Evolutionary conservation across 805 yeast genomes (phyloP).

Genomic region (Kuraishia capsulata): DNA sequence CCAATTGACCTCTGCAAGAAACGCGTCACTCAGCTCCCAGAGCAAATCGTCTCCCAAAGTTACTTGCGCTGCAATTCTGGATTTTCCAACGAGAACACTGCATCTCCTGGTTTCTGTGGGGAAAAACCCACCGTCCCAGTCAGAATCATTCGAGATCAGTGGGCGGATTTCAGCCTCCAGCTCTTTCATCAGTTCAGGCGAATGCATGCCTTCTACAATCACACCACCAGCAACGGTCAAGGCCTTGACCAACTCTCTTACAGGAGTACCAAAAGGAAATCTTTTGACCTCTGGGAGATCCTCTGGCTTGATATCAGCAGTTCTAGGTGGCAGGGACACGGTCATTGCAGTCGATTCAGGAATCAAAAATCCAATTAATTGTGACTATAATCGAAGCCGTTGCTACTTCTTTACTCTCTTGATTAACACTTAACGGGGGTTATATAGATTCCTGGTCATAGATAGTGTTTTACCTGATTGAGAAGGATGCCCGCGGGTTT

Average conservation of each 20-base stretch:
- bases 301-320: constrained; percentile 1
- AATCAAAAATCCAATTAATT: no score
- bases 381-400: no score
- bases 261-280: not conserved
- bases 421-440: no score
- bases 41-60: constrained; percentile 1
- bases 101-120: constrained; percentile 14
- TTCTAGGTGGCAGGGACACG: constrained; percentile 1
- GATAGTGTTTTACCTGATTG: no score
- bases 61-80: constrained; percentile 3
- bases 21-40: constrained; percentile 4
- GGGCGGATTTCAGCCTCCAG: constrained; percentile 11
- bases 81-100: constrained; percentile 11
- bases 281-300: constrained; percentile 1
- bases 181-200: constrained; percentile 1
- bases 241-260: constrained; percentile 1
- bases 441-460: no score
- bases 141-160: constrained; percentile 9
- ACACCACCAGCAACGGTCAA: constrained; percentile 2
- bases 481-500: no score
- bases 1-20: constrained; percentile 3
- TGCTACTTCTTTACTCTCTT: no score
- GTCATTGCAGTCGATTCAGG: constrained; percentile 2
- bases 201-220: not conserved
- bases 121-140: constrained; percentile 16